These are phyloP conservation scores for Isatis lusitanica DNA, from an alignment of 441 rosid genomes.

Conservation along the genomic window DNA sequence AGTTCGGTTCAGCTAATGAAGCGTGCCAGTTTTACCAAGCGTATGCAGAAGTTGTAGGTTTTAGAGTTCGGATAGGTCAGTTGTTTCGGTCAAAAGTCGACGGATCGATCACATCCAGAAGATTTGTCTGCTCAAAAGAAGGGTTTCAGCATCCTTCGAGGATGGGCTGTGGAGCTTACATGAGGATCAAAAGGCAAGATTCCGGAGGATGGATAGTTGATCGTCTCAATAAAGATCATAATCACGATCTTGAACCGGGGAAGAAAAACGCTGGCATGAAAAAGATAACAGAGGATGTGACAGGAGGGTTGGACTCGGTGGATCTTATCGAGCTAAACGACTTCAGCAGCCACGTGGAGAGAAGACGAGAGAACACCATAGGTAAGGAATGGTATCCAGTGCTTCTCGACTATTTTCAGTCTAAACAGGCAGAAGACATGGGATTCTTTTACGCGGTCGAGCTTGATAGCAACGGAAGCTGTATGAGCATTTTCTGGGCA, in stretches of 20 bases:
- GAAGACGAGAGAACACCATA: constrained; percentile 49
- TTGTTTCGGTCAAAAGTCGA: constrained; percentile 81
- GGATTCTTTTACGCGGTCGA: constrained; percentile 74
- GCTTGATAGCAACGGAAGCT: constrained; percentile 54
- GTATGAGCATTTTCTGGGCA: constrained; percentile 79
- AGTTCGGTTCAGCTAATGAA: constrained; percentile 68
- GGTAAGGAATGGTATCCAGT: constrained; percentile 72
- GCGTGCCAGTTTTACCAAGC: constrained; percentile 69
- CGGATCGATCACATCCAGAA: constrained; percentile 78
- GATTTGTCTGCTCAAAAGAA: constrained; percentile 93
- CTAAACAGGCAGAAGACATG: constrained; percentile 70
- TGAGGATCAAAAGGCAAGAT: constrained; percentile 85
- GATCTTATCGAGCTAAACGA: constrained; percentile 47
- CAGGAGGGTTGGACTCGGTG: constrained; percentile 51
- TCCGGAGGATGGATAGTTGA: constrained; percentile 84
- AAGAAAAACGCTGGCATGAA: constrained; percentile 46
- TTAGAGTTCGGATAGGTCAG: constrained; percentile 80
- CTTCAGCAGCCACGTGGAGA: constrained; percentile 33
- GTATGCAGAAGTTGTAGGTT: constrained; percentile 69
- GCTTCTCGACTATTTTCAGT: constrained; percentile 72
- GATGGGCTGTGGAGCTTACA: constrained; percentile 88
- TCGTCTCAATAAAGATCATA: constrained; percentile 72
- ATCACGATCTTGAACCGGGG: constrained; percentile 62
- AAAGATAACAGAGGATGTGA: constrained; percentile 58
- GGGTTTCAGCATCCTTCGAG: constrained; percentile 94